Percentiles rank a stretch among this genome's conserved stretches.
These are phyloP conservation scores for Phytophthora sp. DNA, from an alignment of 352 stramenopile genomes.

Conservation along the genomic window DNA sequence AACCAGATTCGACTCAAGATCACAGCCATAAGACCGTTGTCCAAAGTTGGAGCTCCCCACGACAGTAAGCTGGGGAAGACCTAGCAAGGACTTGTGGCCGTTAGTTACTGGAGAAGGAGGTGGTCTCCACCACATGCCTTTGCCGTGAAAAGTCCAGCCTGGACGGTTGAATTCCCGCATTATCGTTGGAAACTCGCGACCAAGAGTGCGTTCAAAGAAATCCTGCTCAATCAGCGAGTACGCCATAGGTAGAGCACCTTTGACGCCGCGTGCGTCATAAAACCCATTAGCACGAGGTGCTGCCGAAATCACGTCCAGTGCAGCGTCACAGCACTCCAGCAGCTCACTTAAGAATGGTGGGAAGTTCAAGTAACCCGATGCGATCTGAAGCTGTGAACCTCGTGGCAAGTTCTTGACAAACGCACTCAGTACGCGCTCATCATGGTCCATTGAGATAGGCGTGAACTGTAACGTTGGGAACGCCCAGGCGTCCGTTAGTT, in stretches of 20 bases:
- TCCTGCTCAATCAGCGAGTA: slow-evolving; percentile 86
- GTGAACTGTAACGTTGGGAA: slow-evolving; percentile 83
- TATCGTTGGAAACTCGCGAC: slow-evolving; percentile 44
- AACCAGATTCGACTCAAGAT: slow-evolving; percentile 79
- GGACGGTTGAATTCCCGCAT: slow-evolving; percentile 75
- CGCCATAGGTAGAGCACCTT: slow-evolving; percentile 78
- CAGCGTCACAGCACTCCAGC: slow-evolving; percentile 48
- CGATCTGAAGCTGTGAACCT: slow-evolving; percentile 62
- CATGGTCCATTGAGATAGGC: slow-evolving; percentile 61
- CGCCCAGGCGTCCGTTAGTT: slow-evolving; percentile 58
- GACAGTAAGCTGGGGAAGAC: slow-evolving; percentile 54
- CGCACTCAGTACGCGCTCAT: slow-evolving; percentile 55
- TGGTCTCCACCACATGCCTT: slow-evolving; percentile 83
- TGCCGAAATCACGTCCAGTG: slow-evolving; percentile 69
- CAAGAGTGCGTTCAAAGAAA: slow-evolving; percentile 66
- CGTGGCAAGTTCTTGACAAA: slow-evolving; percentile 55
- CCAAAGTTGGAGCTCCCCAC: slow-evolving; percentile 86
- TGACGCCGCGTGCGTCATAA: slow-evolving; percentile 70
- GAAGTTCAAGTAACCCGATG: slow-evolving; percentile 86
- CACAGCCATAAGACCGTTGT: slow-evolving; percentile 73
- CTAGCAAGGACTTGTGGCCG: background rate
- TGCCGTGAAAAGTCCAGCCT: slow-evolving; percentile 84
- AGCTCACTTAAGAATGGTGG: slow-evolving; percentile 65
- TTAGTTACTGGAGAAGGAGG: slow-evolving; percentile 13
- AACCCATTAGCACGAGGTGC: slow-evolving; percentile 79